Base-by-base conservation (phyloP, 2,329 filamentous ascomycete genomes). In the Falciphora oryzae region DNA sequence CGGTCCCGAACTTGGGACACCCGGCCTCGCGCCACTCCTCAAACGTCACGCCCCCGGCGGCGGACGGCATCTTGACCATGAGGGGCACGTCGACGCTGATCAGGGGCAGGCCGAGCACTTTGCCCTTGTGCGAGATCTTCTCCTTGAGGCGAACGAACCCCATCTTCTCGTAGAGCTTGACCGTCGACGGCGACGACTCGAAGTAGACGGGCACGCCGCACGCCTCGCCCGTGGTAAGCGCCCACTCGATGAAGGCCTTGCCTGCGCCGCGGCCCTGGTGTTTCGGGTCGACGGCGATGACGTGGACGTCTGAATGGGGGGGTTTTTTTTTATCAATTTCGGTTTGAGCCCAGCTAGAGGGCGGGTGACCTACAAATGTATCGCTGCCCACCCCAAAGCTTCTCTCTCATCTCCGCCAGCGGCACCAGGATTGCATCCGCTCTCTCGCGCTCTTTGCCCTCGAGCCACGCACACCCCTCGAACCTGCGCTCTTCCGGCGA, bases 401-500 rank as follows among this genome's bases (percentile, higher is more conserved):
- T 76, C 69, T 78, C 76, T 63, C 77, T 72, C 35, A 73, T 73
- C 65, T 79, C 76, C 72, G 76, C 77, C 61, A 82, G 71, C 0
- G 77, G 76, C 31, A 72, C 72, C 16, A 81, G 70, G 18, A 82
- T 71, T 22, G 69, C 71, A 67, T 81, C 79, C 13, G 80, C 80
- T 57, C 77, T 72, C 65, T 76, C 74, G n/a, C 75, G 72, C 44
- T 81, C 73, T 61, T 77, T 73, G 5, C 80, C 79, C 66, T 79
- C 69, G 29, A 83, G 70, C 79, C 80, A 83, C 13, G 74, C 73
- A 18, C 82, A 75, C 50, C 80, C 79, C 2, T 75, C 75, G 65
- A 78, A 78, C 63, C 73, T 73, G 67, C 80, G 75, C 67, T 81
- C 78, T 65, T 79, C 77, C 7, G 75, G 73, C 11, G 73, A 72